Evolutionary conservation across 192 early-diverging fungal genomes (phyloP), one percentile per base, ranked within the genome.

Genomic region (Backusella tuberculispora): DNA sequence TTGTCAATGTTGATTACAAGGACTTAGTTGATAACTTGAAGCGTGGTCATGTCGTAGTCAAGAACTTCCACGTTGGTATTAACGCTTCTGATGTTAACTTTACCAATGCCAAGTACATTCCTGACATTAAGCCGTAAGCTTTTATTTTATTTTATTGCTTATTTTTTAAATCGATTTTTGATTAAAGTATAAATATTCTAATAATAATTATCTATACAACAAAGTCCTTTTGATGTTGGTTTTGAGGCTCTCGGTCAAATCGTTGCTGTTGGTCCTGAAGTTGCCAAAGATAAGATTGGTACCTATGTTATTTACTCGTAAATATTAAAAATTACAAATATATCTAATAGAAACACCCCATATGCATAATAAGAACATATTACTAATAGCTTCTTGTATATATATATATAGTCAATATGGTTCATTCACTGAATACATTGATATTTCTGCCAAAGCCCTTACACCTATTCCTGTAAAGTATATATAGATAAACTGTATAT

Each of bases 61-160:
- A 77, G 72, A 76, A 83, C 69, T 19, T 69, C 43, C 82, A 86
- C 74, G 74, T 84, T 47, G 88, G 83, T 53, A 85, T 90, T 74
- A 90, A 90, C 73, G 88, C 88, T 9, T 78, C 74, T 19, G 88
- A 90, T 74, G 85, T 86, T 63, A 88, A 86, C 63, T 90, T 74
- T 70, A 86, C 86, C 26, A 84, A 85, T 6, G 88, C 84, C 3
- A 77, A 85, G 47, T 90, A 90, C 71, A 80, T 82, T 68, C 81
- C 85, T 24, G 75, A 69, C n/a, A 68, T 81, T 38, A 78, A 85
- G 46, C 88, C 88, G 86, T 86, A 73, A 69, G 85, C 75, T 34
- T 34, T 34, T 34, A 34, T 34, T 1, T n/a, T 29, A n/a, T 21
- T 66, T n/a, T n/a, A n/a, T n/a, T n/a, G n/a, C n/a, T n/a, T n/a